phyloP scores from a whole-genome alignment of 2,329 filamentous ascomycete species.

The Juglanconis oblonga region DNA sequence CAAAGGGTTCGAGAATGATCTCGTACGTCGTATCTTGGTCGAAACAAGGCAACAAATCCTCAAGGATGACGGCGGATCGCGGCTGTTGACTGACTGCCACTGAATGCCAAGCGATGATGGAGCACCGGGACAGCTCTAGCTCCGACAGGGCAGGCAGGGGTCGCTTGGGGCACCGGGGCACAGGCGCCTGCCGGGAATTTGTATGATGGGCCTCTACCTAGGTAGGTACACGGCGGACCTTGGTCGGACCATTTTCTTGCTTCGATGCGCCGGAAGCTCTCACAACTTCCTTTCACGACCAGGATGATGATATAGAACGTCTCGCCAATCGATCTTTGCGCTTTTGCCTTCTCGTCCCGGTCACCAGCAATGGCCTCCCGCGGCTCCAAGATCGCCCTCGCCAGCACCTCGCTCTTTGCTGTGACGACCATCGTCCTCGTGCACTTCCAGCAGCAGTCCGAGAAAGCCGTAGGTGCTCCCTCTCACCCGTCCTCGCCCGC shows the following conservation, averaged over 20 bases:
- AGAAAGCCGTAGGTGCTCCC: conserved; percentile 66
- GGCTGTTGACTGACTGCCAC: too few species aligned
- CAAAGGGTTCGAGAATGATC: neutral
- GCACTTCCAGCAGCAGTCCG: conserved; percentile 81
- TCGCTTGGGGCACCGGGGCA: too few species aligned
- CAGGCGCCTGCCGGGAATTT: neutral
- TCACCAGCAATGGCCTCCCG: conserved; percentile 68
- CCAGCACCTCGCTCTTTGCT: conserved; percentile 73
- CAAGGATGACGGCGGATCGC: too few species aligned
- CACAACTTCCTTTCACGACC: neutral
- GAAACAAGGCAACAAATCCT: too few species aligned
- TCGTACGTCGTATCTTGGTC: too few species aligned
- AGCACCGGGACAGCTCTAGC: too few species aligned
- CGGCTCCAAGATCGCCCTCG: conserved; percentile 82
- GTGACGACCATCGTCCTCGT: conserved; percentile 78
- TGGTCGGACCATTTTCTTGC: too few species aligned
- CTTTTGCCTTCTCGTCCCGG: too few species aligned
- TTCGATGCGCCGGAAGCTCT: neutral
- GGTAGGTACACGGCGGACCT: too few species aligned
- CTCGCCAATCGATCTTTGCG: neutral
- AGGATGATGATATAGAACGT: conserved; percentile 3
- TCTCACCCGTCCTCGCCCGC: conserved; percentile 16
- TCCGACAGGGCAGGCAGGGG: too few species aligned
- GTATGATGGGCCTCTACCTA: too few species aligned
- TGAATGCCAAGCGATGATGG: too few species aligned